phyloP scores from a whole-genome alignment of 495 filamentous ascomycete species.

The Aspergillus homomorphus region DNA sequence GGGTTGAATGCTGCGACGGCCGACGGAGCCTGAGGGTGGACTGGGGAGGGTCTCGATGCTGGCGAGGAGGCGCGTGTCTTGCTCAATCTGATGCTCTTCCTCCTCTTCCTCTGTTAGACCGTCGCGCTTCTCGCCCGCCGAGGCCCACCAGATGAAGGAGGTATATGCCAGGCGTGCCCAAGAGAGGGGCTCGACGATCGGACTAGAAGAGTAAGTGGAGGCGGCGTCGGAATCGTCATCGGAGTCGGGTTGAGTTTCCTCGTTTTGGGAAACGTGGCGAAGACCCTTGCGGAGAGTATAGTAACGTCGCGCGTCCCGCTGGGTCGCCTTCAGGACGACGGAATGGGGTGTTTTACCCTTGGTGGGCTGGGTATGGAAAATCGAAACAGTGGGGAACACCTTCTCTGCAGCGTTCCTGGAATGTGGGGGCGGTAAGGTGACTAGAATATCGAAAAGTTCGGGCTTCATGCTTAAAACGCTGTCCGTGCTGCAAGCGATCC shows the following conservation, averaged over 20 bases:
- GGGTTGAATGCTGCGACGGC: slow-evolving; percentile 45
- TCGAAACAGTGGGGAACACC: slow-evolving; percentile 67
- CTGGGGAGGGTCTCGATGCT: slow-evolving; percentile 40
- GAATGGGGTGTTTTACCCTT: slow-evolving; percentile 29
- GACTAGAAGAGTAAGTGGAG: slow-evolving; percentile 45
- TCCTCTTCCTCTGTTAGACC: slow-evolving; percentile 43
- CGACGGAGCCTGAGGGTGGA: slow-evolving; percentile 29
- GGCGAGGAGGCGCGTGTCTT: slow-evolving; percentile 42
- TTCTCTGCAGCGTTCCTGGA: slow-evolving; percentile 55
- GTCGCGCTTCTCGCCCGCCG: slow-evolving; percentile 79
- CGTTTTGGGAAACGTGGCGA: slow-evolving; percentile 44
- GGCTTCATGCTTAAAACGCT: slow-evolving; percentile 82
- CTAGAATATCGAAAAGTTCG: slow-evolving; percentile 80
- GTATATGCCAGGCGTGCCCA: slow-evolving; percentile 89
- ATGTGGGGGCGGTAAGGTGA: slow-evolving; percentile 69
- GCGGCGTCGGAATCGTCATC: slow-evolving; percentile 41
- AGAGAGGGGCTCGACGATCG: slow-evolving; percentile 71
- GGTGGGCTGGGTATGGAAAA: slow-evolving; percentile 26
- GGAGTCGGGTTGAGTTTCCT: slow-evolving; percentile 19
- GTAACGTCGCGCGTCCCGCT: slow-evolving; percentile 83
- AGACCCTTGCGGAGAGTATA: slow-evolving; percentile 66
- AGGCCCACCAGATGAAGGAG: slow-evolving; percentile 98
- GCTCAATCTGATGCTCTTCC: slow-evolving; percentile 41
- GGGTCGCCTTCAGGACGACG: slow-evolving; percentile 70
- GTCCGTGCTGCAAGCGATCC: slow-evolving; percentile 95